Base-by-base conservation (phyloP, 257 asterid genomes). In the Nicotiana knightiana region DNA sequence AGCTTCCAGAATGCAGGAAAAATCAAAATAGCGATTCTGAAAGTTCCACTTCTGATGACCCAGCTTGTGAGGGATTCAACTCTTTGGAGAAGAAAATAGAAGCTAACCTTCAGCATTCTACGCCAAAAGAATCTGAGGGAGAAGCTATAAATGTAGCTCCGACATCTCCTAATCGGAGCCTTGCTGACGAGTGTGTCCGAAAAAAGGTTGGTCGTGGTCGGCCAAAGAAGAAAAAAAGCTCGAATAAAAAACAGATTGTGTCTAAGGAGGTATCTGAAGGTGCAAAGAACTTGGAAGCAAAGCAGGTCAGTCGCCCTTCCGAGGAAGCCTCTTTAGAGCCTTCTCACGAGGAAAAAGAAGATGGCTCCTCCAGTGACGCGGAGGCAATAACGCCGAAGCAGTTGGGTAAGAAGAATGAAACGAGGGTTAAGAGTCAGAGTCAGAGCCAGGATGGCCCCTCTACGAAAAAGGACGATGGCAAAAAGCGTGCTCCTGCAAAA, bases 401-500 rank as follows among this genome's bases (percentile, higher is more conserved):
- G 85, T 79, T 81, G 53, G 85, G 82, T 57, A 85, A 82, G 83
- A 81, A 80, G 48, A 80, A 55, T 17, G 86, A 70, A 85, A 87
- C 61, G 82, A 43, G 11, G 48, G 48, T 8, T 43, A 43, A 43
- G 48, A 43, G 48, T 43, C 43, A 77, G 67, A 85, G 75, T 77
- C 85, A 89, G 58, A 78, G 54, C 43, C 51, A 58, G 39, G 92
- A 82, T 63, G 85, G 88, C 51, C 75, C 93, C 30, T 81, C 82
- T 43, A 88, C 5, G 67, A 67, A 21, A 84, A 89, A 87, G 54
- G 83, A 84, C 78, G 91, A 65, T 81, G 75, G 85, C 57, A 90
- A 83, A 90, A 90, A 86, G 88, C 87, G 89, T 83, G 93, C 84
- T 35, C 93, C 86, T 21, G 85, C 81, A 64, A 92, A 91, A 88